Base-by-base conservation (phyloP, 2,329 filamentous ascomycete genomes). In the Aspergillus sp. region DNA sequence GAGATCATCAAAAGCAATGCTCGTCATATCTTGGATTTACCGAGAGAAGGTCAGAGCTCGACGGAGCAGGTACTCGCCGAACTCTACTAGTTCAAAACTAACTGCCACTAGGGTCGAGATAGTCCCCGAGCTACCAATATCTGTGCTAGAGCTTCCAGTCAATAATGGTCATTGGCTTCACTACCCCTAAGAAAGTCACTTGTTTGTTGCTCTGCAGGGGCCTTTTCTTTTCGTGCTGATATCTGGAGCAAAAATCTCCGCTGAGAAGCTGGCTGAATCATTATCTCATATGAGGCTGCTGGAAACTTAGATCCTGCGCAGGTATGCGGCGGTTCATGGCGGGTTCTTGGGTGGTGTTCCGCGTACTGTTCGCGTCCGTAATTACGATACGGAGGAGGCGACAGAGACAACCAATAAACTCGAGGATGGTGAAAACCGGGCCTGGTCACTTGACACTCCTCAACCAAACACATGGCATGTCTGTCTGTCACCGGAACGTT, bases 391-490 rank as follows among this genome's bases (percentile, higher is more conserved):
- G 15, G 51, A 50, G 48, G 39, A 53, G 50, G 58, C 52, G 57
- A 48, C 45, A 41, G 20, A 26, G 41, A 9, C 24, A 55, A 48
- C 68, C 68, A 73, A 72, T 72, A n/a, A 66, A 12, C 45, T 24
- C 15, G 47, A 56, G 64, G 66, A 64, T 60, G 64, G 69, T 61
- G 66, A 70, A 74, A 74, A 73, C 68, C 65, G 66, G 66, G 61
- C 66, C 61, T 69, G 72, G 72, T 75, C 73, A 75, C 69, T 72
- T 71, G 73, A 75, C 71, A 65, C 49, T 41, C 39, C 36, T 47
- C 36, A 42, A 53, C 63, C 60, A 62, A 54, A 59, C 54, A 60
- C 56, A 59, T 60, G 59, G 61, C 51, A 57, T 50, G 17, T 47
- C 38, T 55, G 44, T 51, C 61, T 63, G 55, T 60, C 56, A 62